Evolutionary conservation across 1,284 basidiomycete genomes (phyloP).

Genomic region (Bjerkandera adusta): DNA sequence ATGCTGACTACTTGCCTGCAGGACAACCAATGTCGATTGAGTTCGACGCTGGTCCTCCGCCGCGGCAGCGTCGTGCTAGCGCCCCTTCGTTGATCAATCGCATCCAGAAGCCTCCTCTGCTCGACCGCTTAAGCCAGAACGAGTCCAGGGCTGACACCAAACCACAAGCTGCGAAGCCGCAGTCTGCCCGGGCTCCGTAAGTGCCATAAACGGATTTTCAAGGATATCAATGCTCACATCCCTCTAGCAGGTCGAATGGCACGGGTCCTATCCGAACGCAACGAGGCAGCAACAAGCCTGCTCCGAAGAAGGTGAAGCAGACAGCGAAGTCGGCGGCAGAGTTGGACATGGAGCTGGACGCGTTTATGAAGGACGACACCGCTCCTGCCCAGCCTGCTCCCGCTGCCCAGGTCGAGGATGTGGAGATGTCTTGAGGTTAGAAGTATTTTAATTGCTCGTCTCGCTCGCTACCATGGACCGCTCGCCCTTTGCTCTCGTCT

Average conservation of each 20-base stretch:
- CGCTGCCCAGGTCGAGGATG: slow-evolving; percentile 32
- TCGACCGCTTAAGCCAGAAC: slow-evolving; percentile 56
- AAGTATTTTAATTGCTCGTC: slow-evolving; percentile 3
- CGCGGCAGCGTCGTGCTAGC: slow-evolving; percentile 37
- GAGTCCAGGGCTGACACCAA: slow-evolving; percentile 43
- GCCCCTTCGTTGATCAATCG: slow-evolving; percentile 60
- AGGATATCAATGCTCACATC: not conserved
- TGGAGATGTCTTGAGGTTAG: slow-evolving; percentile 51
- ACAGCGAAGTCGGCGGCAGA: slow-evolving; percentile 78
- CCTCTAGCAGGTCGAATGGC: slow-evolving; percentile 15
- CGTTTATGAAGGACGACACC: slow-evolving; percentile 79
- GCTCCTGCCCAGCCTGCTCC: slow-evolving; percentile 24
- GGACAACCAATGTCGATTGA: slow-evolving; percentile 82
- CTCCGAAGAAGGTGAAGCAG: slow-evolving; percentile 59
- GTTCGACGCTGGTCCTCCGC: slow-evolving; percentile 51
- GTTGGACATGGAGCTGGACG: slow-evolving; percentile 88
- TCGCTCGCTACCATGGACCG: no score
- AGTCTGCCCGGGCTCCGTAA: slow-evolving; percentile 23
- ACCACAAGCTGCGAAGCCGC: no score
- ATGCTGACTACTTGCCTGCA: slow-evolving; percentile 28
- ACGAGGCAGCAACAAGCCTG: slow-evolving; percentile 21
- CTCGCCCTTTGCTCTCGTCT: no score
- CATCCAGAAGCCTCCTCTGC: slow-evolving; percentile 61
- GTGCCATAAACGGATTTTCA: slow-evolving; percentile 12
- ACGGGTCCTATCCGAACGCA: slow-evolving; percentile 41